Evolutionary conservation across 257 asterid genomes (phyloP), one percentile per base, ranked within the genome.

Genomic region (Penstemon davidsonii): DNA sequence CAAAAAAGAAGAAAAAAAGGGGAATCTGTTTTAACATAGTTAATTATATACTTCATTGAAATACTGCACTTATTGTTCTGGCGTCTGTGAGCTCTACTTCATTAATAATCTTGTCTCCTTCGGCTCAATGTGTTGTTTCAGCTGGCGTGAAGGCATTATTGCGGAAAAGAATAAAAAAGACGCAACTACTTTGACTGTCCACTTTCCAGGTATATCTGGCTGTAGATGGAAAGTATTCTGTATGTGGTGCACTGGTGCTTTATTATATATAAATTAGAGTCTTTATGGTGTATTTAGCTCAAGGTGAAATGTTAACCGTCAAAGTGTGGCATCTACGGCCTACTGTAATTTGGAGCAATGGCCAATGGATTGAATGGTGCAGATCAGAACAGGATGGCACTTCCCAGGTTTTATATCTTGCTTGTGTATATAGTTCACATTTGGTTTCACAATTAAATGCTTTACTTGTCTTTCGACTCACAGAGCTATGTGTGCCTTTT

Each of bases 91-190:
- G 59, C 49, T 62, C 57, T 65, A 43, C 68, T 49, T 56, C 15
- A 56, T 67, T 40, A 3, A 60, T 5, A 52, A 8, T 9, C 12
- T 39, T 63, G 33, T 8, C 9, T 62, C 60, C 18, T 71, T 73
- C 60, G 52, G 65, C 47, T 65, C 61, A 2, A 8, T 44, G 13
- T 78, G 70, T 73, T 77, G 72, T 70, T 71, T 74, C 84, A 91
- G 99, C 81, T 94, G 99, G 99, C 80, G 88, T 8, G 99, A 94
- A 84, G 99, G 99, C 67, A 78, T 89, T 46, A 74, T 94, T 63
- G 70, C 85, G 9, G 99, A 88, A 68, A 91, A 79, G 75, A 84
- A 87, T 67, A 71, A 80, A 70, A 86, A 82, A 61, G 99, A 91
- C 57, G 80, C 80, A 79, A 79, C 94, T 53, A 66, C 86, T 15